Conservation (phyloP, 164 flowering plant species). For the Berberis vulgaris region DNA sequence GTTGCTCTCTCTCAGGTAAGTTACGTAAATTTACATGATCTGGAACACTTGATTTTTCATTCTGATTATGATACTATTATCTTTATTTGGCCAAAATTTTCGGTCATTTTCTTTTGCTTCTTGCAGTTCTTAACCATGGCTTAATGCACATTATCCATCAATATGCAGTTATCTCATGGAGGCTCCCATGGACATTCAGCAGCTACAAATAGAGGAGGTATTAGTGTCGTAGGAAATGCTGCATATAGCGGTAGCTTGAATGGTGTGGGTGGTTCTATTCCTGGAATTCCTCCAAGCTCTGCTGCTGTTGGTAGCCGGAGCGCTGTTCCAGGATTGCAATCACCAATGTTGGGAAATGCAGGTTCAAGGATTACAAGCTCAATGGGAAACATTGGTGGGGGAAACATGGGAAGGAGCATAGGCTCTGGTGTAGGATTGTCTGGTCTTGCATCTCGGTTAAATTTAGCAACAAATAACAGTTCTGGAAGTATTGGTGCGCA, state of each 20-base stretch:
- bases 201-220: conserved; percentile 71
- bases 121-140: not conserved
- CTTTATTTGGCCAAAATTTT: not conserved
- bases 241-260: conserved; percentile 54
- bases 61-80: not conserved
- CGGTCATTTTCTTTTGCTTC: not conserved
- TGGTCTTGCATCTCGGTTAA: conserved; percentile 69
- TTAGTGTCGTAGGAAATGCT: conserved; percentile 53
- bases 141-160: conserved; percentile 4
- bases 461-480: conserved; percentile 50
- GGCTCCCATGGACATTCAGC: conserved; percentile 60
- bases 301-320: conserved; percentile 44
- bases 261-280: conserved; percentile 61
- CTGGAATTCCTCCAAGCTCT: conserved; percentile 53
- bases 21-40: not conserved
- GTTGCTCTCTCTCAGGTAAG: conserved; percentile 81
- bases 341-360: conserved; percentile 72
- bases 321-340: conserved; percentile 65
- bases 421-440: conserved; percentile 67
- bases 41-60: not conserved
- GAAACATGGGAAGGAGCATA: conserved; percentile 58
- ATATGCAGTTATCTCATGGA: conserved; percentile 42
- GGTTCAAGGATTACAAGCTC: conserved; percentile 66
- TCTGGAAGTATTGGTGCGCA: conserved; percentile 54
- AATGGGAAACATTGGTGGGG: conserved; percentile 74